phyloP scores from a whole-genome alignment of 345 rosid species.

The Conringia planisiliqua region DNA sequence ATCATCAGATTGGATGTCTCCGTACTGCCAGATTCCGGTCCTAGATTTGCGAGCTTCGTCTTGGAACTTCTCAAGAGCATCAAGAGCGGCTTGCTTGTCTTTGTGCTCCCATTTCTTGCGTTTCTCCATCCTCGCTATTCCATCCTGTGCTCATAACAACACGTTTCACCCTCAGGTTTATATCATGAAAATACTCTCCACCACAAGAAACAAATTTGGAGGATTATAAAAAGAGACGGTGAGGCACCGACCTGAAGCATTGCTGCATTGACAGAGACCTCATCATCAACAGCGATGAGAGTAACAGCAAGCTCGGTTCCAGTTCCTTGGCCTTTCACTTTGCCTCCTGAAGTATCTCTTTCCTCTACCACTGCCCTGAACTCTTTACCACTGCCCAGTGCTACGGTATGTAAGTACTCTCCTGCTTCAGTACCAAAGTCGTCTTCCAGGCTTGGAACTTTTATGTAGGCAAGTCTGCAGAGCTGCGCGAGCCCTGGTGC shows the following conservation, averaged over 20 bases:
- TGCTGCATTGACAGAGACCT: slow-evolving; percentile 76
- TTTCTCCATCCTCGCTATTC: slow-evolving; percentile 88
- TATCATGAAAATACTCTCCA: background rate
- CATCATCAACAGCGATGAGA: slow-evolving; percentile 67
- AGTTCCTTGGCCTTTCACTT: slow-evolving; percentile 93
- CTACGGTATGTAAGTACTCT: slow-evolving; percentile 58
- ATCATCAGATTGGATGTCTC: slow-evolving; percentile 90
- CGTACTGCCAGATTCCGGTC: slow-evolving; percentile 86
- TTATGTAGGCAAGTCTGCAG: slow-evolving; percentile 86
- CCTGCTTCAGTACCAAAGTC: slow-evolving; percentile 92
- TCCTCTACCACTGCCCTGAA: slow-evolving; percentile 82
- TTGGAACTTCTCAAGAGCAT: slow-evolving; percentile 74
- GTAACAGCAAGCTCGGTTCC: slow-evolving; percentile 71
- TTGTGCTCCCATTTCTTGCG: slow-evolving; percentile 74
- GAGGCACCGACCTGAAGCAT: slow-evolving; percentile 66
- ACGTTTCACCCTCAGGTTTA: slow-evolving; percentile 6
- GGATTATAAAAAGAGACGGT: background rate
- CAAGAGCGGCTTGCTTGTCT: slow-evolving; percentile 62
- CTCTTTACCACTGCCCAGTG: slow-evolving; percentile 61
- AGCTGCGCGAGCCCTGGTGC: slow-evolving; percentile 90
- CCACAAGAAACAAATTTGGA: background rate
- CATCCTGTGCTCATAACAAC: slow-evolving; percentile 57
- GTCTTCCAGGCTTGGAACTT: slow-evolving; percentile 77
- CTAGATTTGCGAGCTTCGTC: slow-evolving; percentile 69
- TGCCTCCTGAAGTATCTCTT: slow-evolving; percentile 82